phyloP scores from a whole-genome alignment of 2,329 filamentous ascomycete genomes.

The Atkinsonella texensis region DNA sequence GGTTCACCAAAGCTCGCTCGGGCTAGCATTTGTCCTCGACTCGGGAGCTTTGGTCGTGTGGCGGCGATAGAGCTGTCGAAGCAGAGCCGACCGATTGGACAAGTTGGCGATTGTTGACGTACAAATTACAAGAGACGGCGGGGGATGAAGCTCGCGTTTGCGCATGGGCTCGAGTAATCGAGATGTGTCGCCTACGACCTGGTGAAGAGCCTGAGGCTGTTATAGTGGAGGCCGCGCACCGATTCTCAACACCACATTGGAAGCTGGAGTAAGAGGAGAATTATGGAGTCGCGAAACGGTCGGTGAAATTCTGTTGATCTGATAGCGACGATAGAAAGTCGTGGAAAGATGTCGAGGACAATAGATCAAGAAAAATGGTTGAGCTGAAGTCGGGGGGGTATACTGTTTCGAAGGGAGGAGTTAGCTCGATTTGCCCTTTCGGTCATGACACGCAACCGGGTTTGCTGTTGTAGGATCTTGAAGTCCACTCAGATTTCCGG shows the following conservation, averaged over 20 bases:
- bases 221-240: constrained; percentile 4
- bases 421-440: constrained; percentile 5
- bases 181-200: constrained; percentile 11
- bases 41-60: not conserved
- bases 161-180: constrained; percentile 22
- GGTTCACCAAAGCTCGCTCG: constrained; percentile 8
- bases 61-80: constrained; percentile 2
- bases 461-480: constrained; percentile 4
- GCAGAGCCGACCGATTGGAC: constrained; percentile 8
- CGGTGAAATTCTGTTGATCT: constrained; percentile 1
- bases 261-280: constrained; percentile 8
- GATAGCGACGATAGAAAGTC: not conserved
- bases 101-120: constrained; percentile 18
- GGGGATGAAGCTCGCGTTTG: constrained; percentile 24
- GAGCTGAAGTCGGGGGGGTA: constrained; percentile 2
- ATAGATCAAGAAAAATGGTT: constrained; percentile 4
- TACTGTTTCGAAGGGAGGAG: constrained; percentile 1
- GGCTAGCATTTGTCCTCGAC: constrained; percentile 15
- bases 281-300: constrained; percentile 6
- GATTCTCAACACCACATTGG: constrained; percentile 19
- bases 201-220: constrained; percentile 8
- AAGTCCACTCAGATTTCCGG: constrained; percentile 1
- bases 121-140: constrained; percentile 20
- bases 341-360: not conserved
- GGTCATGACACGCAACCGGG: constrained; percentile 4